Conservation (phyloP, 176 grass and related monocot genomes). For the Eragrostis curvula region DNA sequence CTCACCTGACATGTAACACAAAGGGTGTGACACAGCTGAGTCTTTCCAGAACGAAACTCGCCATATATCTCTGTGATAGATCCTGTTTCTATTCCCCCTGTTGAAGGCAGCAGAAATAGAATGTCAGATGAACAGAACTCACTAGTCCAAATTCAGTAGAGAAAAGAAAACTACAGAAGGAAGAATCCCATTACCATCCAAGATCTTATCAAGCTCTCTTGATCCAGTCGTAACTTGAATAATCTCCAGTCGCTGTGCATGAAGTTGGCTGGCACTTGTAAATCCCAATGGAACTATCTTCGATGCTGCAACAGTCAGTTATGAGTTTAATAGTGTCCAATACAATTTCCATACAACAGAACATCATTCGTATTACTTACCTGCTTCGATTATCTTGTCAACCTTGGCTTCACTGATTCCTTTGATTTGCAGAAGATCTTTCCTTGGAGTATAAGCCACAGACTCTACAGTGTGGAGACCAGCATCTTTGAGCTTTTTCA, state of each 20-base stretch:
- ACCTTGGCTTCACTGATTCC: conserved; percentile 98
- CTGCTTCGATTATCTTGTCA: conserved; percentile 97
- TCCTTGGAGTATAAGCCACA: conserved; percentile 90
- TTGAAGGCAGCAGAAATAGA: conserved; percentile 34
- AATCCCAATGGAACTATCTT: conserved; percentile 91
- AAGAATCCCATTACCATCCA: conserved; percentile 68
- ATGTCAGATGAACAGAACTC: conserved; percentile 6
- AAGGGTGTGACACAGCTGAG: conserved; percentile 88
- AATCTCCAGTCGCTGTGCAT: conserved; percentile 91
- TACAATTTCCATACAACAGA: conserved; percentile 19
- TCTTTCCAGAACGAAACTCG: conserved; percentile 91
- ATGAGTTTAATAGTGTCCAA: not conserved
- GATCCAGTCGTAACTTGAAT: conserved; percentile 97
- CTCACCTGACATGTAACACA: conserved; percentile 96
- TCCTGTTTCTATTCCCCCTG: conserved; percentile 94
- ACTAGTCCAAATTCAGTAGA: not conserved
- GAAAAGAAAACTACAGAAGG: not conserved
- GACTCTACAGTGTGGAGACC: conserved; percentile 83
- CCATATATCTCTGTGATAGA: conserved; percentile 99
- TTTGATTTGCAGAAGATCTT: conserved; percentile 97
- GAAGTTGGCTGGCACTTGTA: conserved; percentile 95
- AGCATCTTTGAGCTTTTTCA: conserved; percentile 94
- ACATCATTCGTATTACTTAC: conserved; percentile 38
- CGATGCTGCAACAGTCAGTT: conserved; percentile 60
- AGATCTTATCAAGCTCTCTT: conserved; percentile 96